phyloP scores from a whole-genome alignment of 2,329 filamentous ascomycete genomes.

The Stagonosporopsis rhizophila region DNA sequence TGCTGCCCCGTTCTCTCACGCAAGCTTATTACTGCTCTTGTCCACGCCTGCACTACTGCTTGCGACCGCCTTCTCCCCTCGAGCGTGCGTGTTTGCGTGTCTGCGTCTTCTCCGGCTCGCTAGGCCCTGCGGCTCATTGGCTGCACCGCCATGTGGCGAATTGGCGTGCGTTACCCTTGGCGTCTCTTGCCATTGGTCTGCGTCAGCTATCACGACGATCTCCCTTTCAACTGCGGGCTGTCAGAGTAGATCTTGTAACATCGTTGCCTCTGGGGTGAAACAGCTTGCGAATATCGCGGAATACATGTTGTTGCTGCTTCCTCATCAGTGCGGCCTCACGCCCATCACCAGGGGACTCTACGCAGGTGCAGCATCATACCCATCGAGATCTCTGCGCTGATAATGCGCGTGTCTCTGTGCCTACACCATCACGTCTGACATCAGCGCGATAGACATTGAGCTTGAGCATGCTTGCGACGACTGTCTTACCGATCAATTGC shows the following conservation, averaged over 20 bases:
- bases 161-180: slow-evolving; percentile 7
- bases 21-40: slow-evolving; percentile 1
- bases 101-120: background rate
- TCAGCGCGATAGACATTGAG: background rate
- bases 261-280: slow-evolving; percentile 17
- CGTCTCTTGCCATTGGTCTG: slow-evolving; percentile 12
- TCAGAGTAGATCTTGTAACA: slow-evolving; percentile 19
- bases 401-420: background rate
- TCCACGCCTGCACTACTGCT: background rate
- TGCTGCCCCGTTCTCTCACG: slow-evolving; percentile 6
- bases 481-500: background rate
- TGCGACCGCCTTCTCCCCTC: slow-evolving; percentile 3
- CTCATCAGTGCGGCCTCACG: background rate
- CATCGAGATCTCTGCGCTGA: background rate
- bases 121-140: background rate
- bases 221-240: background rate
- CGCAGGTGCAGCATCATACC: background rate
- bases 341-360: slow-evolving; percentile 2
- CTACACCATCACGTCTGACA: background rate
- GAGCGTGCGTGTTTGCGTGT: too few species aligned
- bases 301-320: background rate
- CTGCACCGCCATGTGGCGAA: slow-evolving; percentile 18
- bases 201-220: slow-evolving; percentile 10
- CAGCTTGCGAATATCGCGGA: slow-evolving; percentile 11
- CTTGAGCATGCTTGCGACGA: slow-evolving; percentile 8